Percentiles rank a stretch among this genome's conserved stretches.
These are phyloP conservation scores for Ogataea parapolymorpha DNA, from an alignment of 805 yeast species.

Conservation along the genomic window DNA sequence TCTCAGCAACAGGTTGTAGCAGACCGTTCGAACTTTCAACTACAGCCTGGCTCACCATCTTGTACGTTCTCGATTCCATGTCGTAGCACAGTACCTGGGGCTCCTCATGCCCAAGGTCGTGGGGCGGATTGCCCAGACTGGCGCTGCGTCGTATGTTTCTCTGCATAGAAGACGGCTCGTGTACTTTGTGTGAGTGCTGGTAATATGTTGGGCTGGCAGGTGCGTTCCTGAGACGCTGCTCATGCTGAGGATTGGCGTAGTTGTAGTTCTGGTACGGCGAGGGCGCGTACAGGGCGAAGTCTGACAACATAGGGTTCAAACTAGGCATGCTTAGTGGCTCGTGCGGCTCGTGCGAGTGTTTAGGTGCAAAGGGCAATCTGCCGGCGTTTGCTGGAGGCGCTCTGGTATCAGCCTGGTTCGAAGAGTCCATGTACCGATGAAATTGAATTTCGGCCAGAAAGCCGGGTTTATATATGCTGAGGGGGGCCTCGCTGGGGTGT, in stretches of 20 bases:
- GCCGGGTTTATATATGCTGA: not conserved
- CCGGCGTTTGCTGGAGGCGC: not conserved
- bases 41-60: slow-evolving; percentile 1
- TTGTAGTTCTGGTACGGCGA: not conserved
- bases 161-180: not conserved
- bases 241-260: not conserved
- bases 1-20: not conserved
- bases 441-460: not conserved
- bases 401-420: not conserved
- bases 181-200: not conserved
- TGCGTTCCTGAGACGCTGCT: not conserved
- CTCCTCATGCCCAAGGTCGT: not conserved
- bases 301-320: not conserved
- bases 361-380: not conserved
- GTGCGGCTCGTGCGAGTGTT: not conserved
- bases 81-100: slow-evolving; percentile 11
- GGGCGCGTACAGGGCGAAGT: not conserved
- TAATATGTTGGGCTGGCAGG: slow-evolving; percentile 4
- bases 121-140: not conserved
- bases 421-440: not conserved
- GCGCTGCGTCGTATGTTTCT: not conserved
- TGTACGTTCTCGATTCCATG: slow-evolving; percentile 13
- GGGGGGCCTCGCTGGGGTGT: not conserved
- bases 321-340: not conserved
- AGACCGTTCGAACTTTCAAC: slow-evolving; percentile 1